Conservation (phyloP, 148 eudicot genomes). For the Oxyria digyna region DNA sequence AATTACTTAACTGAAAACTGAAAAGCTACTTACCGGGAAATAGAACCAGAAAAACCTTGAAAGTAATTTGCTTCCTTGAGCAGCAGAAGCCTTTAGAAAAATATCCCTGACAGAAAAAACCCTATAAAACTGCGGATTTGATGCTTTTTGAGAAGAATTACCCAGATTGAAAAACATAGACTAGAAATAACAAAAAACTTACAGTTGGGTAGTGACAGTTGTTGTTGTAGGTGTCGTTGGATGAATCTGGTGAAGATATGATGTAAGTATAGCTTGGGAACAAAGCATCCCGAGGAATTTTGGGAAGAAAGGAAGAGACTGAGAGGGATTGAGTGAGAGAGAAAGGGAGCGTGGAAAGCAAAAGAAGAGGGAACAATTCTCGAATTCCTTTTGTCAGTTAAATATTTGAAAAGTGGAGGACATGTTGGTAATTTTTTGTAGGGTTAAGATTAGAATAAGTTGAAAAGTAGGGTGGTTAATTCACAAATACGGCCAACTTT, state of each 20-base stretch:
- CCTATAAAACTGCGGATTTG: neutral
- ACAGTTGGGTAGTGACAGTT: neutral
- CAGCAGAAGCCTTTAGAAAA: neutral
- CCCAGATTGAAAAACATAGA: neutral
- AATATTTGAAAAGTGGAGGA: neutral
- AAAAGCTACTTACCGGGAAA: neutral
- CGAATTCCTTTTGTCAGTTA: neutral
- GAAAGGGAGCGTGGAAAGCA: neutral
- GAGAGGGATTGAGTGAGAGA: neutral
- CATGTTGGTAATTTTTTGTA: neutral
- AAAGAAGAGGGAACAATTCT: neutral
- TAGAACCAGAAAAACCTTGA: neutral
- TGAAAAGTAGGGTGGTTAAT: neutral
- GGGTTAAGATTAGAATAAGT: neutral
- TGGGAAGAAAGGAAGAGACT: neutral
- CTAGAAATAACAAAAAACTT: neutral
- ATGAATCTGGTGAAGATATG: neutral
- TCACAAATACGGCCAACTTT: neutral
- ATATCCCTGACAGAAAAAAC: neutral
- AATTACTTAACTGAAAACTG: neutral
- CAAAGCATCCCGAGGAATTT: neutral
- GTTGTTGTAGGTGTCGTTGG: neutral
- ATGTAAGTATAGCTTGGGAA: neutral
- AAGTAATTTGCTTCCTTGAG: neutral
- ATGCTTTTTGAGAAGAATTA: neutral